Base-by-base conservation (phyloP, 768 basidiomycete genomes). In the Russula sp. region DNA sequence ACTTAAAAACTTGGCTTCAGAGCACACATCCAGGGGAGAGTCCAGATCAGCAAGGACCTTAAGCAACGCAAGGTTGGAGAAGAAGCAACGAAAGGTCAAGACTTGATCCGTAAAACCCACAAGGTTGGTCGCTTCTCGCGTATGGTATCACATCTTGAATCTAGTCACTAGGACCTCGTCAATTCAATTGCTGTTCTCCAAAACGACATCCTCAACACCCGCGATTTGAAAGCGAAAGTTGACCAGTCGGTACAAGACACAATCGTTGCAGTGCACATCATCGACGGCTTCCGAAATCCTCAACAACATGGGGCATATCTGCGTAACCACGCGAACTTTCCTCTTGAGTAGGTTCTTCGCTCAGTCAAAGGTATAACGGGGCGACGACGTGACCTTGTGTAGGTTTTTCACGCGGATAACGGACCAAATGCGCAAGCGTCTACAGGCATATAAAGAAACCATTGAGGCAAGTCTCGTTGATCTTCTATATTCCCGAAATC, bases 221-320 rank as follows among this genome's bases (percentile, higher is more conserved):
- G 82, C 64, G 89, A 92, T 73, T 76, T 93, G 54, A 88, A 87
- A 71, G 75, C 78, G 2, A 90, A 89, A 78, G 84, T 86, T 14
- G 89, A 92, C 58, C 85, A 88, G 74, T 82, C 88, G 0, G 86
- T 91, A 30, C 85, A 90, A 75, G 92, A 93, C 69, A 89, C 86
- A 26, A 90, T 92, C 59, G 79, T 85, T 30, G 84, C 89, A 3
- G 90, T 84, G 9, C 84, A 84, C 32, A 87, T 92, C 61, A 79
- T 94, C 54, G 90, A 92, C 68, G 90, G 86, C 8, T 90, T 88
- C 76, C 83, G 80, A 66, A 88, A 87, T 70, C 87, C 88, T 3
- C 89, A 91, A 62, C 84, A 85, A 69, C 82, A 85, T 63, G 84
- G 83, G 24, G 80, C 79, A 26, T 85, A 89, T 74, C 76, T 92